Evolutionary conservation across 1,284 basidiomycete species (phyloP).

Genomic region (Boletellus dicymbophilus): DNA sequence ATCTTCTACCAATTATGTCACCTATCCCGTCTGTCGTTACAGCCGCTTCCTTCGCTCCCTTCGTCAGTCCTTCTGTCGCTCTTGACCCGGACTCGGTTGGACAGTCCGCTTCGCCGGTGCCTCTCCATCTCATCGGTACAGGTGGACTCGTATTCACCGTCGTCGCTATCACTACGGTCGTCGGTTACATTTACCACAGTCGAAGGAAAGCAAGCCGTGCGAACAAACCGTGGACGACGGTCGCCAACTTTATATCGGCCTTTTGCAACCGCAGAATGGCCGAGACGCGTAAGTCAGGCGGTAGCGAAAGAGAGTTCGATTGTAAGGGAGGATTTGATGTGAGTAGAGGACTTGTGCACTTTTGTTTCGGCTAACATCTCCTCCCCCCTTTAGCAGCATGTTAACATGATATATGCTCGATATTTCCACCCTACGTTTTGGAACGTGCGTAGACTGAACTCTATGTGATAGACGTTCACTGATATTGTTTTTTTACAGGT

Average conservation of each 20-base stretch:
- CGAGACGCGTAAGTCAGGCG: neutral
- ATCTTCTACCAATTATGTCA: conserved; percentile 24
- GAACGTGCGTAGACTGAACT: conserved; percentile 14
- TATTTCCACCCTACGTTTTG: conserved; percentile 27
- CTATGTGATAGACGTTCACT: fast-evolving
- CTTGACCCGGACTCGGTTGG: neutral
- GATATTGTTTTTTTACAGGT: conserved; percentile 4
- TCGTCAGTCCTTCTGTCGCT: conserved; percentile 1
- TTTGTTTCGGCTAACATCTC: conserved; percentile 1
- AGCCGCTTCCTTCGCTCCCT: conserved; percentile 5
- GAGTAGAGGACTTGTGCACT: neutral
- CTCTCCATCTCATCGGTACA: conserved; percentile 10
- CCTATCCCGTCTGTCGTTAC: conserved; percentile 19
- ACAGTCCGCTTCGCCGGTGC: conserved; percentile 1
- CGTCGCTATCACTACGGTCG: conserved; percentile 18
- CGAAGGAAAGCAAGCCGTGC: neutral
- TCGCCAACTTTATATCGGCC: conserved; percentile 12
- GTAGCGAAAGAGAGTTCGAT: neutral
- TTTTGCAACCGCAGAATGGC: conserved; percentile 2
- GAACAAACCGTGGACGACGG: conserved; percentile 8
- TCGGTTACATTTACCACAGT: conserved; percentile 15
- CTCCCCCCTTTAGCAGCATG: conserved; percentile 6
- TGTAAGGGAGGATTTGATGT: conserved; percentile 17
- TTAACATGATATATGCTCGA: conserved; percentile 27
- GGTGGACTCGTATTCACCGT: conserved; percentile 21